Evolutionary conservation across 2,329 filamentous ascomycete species (phyloP), one percentile per base, ranked within the genome.

Genomic region (Mariannaea sp.): DNA sequence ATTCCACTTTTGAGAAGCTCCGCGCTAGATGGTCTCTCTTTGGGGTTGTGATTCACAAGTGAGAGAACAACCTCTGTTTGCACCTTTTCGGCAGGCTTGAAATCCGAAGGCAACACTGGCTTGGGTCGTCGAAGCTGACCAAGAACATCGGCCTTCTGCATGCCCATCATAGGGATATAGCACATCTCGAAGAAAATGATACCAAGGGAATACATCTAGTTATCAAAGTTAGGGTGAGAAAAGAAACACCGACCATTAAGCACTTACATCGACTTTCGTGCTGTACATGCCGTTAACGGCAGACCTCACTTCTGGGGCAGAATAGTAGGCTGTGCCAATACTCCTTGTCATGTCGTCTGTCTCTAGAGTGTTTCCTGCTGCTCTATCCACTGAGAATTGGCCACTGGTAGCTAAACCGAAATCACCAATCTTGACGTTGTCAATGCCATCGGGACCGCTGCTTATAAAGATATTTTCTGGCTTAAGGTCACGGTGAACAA

Each of bases 101-200:
- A 96, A 36, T 90, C 86, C 0, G 77, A 63, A 1, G 94, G 93
- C 22, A 97, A 78, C 5, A 76, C 72, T 32, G 91, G 86, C 10
- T 84, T 77, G 32, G 84, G 82, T 60, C 85, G 80, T 39, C 90
- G 83, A 35, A 97, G 79, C 49, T 81, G 77, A 46, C 87, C 81
- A 22, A 97, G 78, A 4, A 86, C 81, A 45, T 80, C 73, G 2
- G 81, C 82, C 57, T 85, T 80, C 63, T 87, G 80, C 83, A 87
- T 87, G 4, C 84, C 84, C 68, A 86, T 77, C 73, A 87, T 82
- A 0, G 83, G 79, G 27, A 77, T 73, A 59, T 86, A 92, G 66
- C 89, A 95, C 94, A 99, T 99, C 72, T 99, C 94, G 62, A 97
- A 97, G 74, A 99, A 96, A 52, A 99, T 97, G 58, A 99, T 89